Evolutionary conservation across 495 filamentous ascomycete species (phyloP), one percentile per base, ranked within the genome.

Genomic region (Penicillium steckii): DNA sequence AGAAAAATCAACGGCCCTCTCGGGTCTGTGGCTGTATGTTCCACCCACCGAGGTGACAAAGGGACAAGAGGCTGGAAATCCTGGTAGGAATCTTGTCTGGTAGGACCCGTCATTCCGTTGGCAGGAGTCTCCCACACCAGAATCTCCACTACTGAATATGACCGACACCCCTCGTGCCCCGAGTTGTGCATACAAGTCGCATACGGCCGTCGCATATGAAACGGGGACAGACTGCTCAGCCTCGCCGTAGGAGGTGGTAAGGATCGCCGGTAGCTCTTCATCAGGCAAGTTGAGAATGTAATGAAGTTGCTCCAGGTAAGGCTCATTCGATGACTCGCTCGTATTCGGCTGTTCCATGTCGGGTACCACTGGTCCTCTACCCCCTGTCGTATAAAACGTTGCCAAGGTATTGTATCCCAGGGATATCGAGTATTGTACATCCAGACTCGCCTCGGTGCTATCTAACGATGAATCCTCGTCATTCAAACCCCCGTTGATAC

Each of bases 11-110:
- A 83, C 76, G 10, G 79, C 86, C 19, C 66, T 76, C 37, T 85
- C 71, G 6, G 83, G 77, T 2, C 70, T 61, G 1, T 78, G 72
- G 15, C 76, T 70, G n/a, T 72, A 69, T 0, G 86, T 90, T 4
- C 85, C 88, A 10, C 89, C 90, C 8, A 94, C 87, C 0, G 83
- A 71, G 0, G 90, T 95, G 4, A 94, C 84, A 60, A 84, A 94
- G 0, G 90, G 90, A 56, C 90, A 95, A n/a, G 80, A 76, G 0
- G 85, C 86, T 0, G 90, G 90, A 66, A 90, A 94, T 4, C 72
- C 79, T 7, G 88, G 80, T 5, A 83, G 63, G 65, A 89, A 91
- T 29, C 76, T 78, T 8, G 77, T 81, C 1, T 69, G 74, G 44
- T 82, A 80, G 18, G 69, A 74, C 21, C 86, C 86, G 48, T 89